phyloP scores from a whole-genome alignment of 352 stramenopile species.

The Phytophthora fragariae region DNA sequence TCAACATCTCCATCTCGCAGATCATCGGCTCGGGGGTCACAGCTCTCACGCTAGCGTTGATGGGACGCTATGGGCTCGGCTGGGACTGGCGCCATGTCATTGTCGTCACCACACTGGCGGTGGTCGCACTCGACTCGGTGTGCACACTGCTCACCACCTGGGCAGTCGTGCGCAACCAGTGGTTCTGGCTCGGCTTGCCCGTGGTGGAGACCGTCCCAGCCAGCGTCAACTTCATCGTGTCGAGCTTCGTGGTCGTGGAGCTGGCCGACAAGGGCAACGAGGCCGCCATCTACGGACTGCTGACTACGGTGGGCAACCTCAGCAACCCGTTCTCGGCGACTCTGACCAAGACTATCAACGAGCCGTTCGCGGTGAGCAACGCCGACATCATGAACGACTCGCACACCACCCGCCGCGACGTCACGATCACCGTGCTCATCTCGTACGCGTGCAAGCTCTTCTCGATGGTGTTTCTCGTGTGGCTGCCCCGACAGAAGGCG shows the following conservation, averaged over 20 bases:
- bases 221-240: constrained; percentile 52
- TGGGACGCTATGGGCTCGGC: constrained; percentile 42
- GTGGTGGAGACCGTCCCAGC: constrained; percentile 44
- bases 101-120: constrained; percentile 35
- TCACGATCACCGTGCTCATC: constrained; percentile 50
- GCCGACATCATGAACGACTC: constrained; percentile 47
- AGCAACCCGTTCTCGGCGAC: constrained; percentile 49
- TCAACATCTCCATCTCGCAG: constrained; percentile 45
- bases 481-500: constrained; percentile 48
- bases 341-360: constrained; percentile 46
- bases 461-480: constrained; percentile 46
- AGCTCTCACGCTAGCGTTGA: constrained; percentile 38
- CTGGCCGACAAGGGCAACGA: constrained; percentile 55
- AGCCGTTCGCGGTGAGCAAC: constrained; percentile 45
- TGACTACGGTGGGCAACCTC: constrained; percentile 53
- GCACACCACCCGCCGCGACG: constrained; percentile 34
- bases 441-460: constrained; percentile 45
- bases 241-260: constrained; percentile 56
- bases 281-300: constrained; percentile 49
- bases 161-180: constrained; percentile 48
- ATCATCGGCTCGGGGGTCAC: constrained; percentile 42
- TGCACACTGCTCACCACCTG: constrained; percentile 47
- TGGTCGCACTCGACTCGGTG: constrained; percentile 40
- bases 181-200: constrained; percentile 50
- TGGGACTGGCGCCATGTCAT: constrained; percentile 52